Evolutionary conservation across 345 rosid species (phyloP).

Genomic region (Bretschneidera sinensis): DNA sequence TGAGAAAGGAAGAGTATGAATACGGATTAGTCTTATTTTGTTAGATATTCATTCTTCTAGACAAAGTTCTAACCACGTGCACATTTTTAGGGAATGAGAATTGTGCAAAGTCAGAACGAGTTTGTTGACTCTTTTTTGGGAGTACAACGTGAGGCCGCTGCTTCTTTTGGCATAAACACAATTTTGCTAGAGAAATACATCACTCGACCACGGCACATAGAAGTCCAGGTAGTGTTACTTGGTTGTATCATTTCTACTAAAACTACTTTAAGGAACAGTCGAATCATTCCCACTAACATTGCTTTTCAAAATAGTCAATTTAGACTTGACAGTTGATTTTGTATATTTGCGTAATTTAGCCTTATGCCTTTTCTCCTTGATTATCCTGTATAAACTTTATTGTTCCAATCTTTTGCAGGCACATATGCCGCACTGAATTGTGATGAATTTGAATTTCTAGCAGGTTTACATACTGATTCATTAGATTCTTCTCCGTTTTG

Average conservation of each 20-base stretch:
- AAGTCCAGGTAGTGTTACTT: slow-evolving; percentile 69
- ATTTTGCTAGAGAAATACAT: slow-evolving; percentile 93
- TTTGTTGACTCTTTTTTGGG: slow-evolving; percentile 84
- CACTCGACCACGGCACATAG: slow-evolving; percentile 85
- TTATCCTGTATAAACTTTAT: background rate
- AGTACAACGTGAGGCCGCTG: slow-evolving; percentile 93
- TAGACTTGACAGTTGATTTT: too few species aligned
- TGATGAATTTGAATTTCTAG: slow-evolving; percentile 8
- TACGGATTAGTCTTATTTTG: background rate
- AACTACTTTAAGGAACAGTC: background rate
- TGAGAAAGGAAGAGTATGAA: background rate
- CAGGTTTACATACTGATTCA: slow-evolving; percentile 11
- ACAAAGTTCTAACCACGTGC: slow-evolving; percentile 24
- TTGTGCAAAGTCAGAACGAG: slow-evolving; percentile 56
- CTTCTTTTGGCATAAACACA: slow-evolving; percentile 83
- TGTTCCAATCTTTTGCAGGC: background rate
- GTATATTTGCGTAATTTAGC: background rate
- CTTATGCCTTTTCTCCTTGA: background rate
- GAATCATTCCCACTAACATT: background rate
- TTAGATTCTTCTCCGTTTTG: slow-evolving; percentile 12
- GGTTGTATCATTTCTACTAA: background rate
- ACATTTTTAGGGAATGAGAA: slow-evolving; percentile 83
- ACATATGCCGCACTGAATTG: background rate
- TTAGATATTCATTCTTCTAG: slow-evolving; percentile 15
- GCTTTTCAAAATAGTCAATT: too few species aligned